These are phyloP conservation scores for Mollisia scopiformis DNA, from an alignment of 2,329 filamentous ascomycete genomes.

Conservation along the genomic window DNA sequence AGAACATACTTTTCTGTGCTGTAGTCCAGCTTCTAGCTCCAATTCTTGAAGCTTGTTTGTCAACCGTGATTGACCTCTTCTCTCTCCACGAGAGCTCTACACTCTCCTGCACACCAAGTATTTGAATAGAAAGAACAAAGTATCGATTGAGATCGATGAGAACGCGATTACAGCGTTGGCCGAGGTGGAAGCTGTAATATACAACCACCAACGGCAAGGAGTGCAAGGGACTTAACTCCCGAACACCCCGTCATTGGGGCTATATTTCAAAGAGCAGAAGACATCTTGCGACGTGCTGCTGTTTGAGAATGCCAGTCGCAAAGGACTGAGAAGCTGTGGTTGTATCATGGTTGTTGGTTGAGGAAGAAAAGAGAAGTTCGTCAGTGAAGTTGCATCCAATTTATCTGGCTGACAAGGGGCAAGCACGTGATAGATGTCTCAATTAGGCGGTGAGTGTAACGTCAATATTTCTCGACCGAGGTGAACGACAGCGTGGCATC, in stretches of 20 bases:
- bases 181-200: constrained; percentile 30
- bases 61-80: constrained; percentile 20
- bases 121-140: constrained; percentile 13
- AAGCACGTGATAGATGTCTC: neutral
- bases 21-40: constrained; percentile 17
- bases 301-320: constrained; percentile 28
- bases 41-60: constrained; percentile 13
- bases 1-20: constrained; percentile 20
- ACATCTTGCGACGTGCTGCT: constrained; percentile 32
- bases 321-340: constrained; percentile 29
- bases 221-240: constrained; percentile 31
- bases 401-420: neutral
- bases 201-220: constrained; percentile 30
- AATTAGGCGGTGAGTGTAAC: neutral
- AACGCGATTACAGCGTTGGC: constrained; percentile 25
- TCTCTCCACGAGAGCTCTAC: constrained; percentile 9
- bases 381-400: neutral
- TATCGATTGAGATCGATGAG: constrained; percentile 24
- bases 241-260: constrained; percentile 36
- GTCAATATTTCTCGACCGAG: neutral
- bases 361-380: constrained; percentile 13
- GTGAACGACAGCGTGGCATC: neutral
- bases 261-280: constrained; percentile 32
- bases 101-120: constrained; percentile 14
- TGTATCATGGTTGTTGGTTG: constrained; percentile 33